Evolutionary conservation across 2,329 filamentous ascomycete species (phyloP).

Genomic region (Trichoderma sp.): DNA sequence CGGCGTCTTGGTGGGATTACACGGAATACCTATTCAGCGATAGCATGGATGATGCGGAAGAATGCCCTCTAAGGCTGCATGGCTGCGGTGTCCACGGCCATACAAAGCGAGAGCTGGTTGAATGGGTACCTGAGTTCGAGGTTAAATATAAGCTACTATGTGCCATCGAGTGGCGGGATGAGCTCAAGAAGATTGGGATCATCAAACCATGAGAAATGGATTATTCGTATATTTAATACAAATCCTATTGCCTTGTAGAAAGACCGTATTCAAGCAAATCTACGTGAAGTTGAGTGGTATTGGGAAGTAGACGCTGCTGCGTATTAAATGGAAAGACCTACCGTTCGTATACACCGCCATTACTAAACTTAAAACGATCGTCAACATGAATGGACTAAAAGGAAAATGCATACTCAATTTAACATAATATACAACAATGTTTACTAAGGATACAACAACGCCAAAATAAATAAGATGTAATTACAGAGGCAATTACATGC

Average conservation of each 20-base stretch:
- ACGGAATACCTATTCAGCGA: background rate
- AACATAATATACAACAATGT: background rate
- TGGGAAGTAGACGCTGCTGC: background rate
- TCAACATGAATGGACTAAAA: background rate
- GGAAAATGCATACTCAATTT: background rate
- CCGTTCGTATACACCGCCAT: no score
- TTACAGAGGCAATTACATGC: background rate
- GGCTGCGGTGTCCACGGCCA: slow-evolving; percentile 4
- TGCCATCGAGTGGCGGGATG: background rate
- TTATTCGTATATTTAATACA: background rate
- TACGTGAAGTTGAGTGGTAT: background rate
- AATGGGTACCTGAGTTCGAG: background rate
- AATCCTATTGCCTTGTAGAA: background rate
- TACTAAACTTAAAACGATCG: background rate
- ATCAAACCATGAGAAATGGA: background rate
- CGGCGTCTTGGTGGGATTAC: slow-evolving; percentile 2
- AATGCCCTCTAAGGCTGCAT: background rate
- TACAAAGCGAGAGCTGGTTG: background rate
- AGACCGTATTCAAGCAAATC: background rate
- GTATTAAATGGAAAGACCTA: background rate
- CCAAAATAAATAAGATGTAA: background rate
- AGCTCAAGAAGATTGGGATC: background rate
- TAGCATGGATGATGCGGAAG: background rate
- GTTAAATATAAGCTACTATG: slow-evolving; percentile 2
- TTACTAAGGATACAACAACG: background rate